A percentile compares a stretch with the other conserved stretches of the same genome.
phyloP scores from a whole-genome alignment of 805 yeast species.

The Saccharomycopsis javanensis region DNA sequence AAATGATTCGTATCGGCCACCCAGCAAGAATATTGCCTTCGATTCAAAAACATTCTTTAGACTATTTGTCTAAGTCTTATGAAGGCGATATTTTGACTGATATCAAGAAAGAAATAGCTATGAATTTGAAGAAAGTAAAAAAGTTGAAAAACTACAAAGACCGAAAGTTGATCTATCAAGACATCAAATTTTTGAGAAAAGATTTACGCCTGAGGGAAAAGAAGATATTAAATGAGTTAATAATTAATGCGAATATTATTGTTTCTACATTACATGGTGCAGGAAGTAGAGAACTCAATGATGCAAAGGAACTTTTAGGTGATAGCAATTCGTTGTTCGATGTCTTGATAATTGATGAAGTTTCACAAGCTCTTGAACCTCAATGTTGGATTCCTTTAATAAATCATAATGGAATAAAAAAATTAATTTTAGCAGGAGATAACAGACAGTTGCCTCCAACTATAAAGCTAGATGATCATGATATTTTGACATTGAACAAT shows the following conservation, averaged over 20 bases:
- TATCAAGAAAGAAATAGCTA: conserved; percentile 60
- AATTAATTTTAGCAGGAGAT: conserved; percentile 83
- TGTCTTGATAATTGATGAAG: conserved; percentile 86
- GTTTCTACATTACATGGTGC: conserved; percentile 85
- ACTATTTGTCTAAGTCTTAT: conserved; percentile 50
- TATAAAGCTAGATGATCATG: conserved; percentile 46
- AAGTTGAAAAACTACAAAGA: conserved; percentile 57
- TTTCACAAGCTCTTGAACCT: conserved; percentile 87
- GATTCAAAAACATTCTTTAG: conserved; percentile 65
- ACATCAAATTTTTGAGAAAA: conserved; percentile 56
- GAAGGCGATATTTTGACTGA: conserved; percentile 54
- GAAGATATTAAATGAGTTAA: conserved; percentile 48
- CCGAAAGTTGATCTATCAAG: conserved; percentile 55
- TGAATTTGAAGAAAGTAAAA: conserved; percentile 43
- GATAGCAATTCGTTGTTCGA: conserved; percentile 42
- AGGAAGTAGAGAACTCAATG: conserved; percentile 52
- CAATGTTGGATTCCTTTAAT: conserved; percentile 94
- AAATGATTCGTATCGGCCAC: conserved; percentile 80
- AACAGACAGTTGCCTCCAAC: conserved; percentile 90
- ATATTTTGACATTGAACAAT: conserved; percentile 9
- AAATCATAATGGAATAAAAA: conserved; percentile 45
- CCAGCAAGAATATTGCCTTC: conserved; percentile 72
- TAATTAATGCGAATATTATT: conserved; percentile 57
- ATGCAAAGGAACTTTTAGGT: conserved; percentile 9
- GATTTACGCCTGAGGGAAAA: conserved; percentile 62